Base-by-base conservation (phyloP, 306 rosid species). In the Myrica gale region DNA sequence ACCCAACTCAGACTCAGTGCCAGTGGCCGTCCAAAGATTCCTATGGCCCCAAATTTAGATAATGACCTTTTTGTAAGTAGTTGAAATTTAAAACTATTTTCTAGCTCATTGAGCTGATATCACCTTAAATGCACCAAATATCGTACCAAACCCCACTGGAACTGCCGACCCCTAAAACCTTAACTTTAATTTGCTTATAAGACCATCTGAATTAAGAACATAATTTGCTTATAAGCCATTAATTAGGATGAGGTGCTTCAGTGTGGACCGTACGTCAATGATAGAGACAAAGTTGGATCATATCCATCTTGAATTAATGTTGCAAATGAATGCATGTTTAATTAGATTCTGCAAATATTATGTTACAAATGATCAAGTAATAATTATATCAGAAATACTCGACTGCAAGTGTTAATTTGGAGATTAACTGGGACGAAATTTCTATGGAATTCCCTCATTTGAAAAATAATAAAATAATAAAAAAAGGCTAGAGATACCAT, bases 11-110 rank as follows among this genome's bases (percentile, higher is more conserved):
- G 2, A 80, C n/a, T n/a, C n/a, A n/a, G 89, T 91, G 26, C 72
- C 45, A 46, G 3, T 82, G 89, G 92, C 92, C 97, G 87, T 81
- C 97, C 94, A 82, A 83, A 79, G 90, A 89, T 93, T 89, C 92
- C 92, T 82, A 71, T 77, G 78, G 66, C 85, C 85, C 83, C 78
- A 46, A 76, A 72, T 66, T 80, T 71, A 76, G 86, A 90, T 81
- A 80, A 86, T 47, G 85, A 83, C 87, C 80, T 69, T 80, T 70
- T 39, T 77, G 52, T 44, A 57, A 2, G 37, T 69, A 60, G 15
- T 7, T 61, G 20, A 76, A 39, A 63, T 56, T 47, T 17, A 21
- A 37, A 54, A 1, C 5, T 43, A 0, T 70, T 68, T 54, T 16
- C 67, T 80, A 41, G 73, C 66, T 76, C 52, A 19, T 20, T 13